These are phyloP conservation scores for Salix caprea DNA, from an alignment of 345 rosid genomes.

Conservation along the genomic window DNA sequence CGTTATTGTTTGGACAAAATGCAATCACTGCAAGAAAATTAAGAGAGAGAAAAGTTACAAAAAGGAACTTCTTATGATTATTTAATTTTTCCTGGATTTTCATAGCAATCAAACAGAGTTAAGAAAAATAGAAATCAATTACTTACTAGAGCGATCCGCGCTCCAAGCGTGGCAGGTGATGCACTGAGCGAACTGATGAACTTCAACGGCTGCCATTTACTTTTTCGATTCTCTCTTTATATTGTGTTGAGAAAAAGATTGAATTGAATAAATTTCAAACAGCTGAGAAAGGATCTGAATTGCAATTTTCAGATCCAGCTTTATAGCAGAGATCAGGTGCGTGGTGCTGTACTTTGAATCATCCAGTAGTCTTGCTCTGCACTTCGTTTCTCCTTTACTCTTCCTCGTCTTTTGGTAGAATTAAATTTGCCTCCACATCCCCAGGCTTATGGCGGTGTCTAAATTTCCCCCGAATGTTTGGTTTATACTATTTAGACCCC, in stretches of 20 bases:
- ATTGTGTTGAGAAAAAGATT: not conserved
- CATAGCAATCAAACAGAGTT: not conserved
- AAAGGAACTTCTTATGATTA: not conserved
- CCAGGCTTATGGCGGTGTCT: no score
- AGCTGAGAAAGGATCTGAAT: not conserved
- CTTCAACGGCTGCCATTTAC: slow-evolving; percentile 63
- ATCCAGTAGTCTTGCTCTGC: no score
- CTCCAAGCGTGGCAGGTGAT: slow-evolving; percentile 98
- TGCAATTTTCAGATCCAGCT: not conserved
- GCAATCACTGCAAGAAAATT: slow-evolving; percentile 66
- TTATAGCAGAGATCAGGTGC: no score
- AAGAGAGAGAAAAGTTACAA: not conserved
- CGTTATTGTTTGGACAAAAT: slow-evolving; percentile 79
- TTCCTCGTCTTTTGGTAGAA: no score
- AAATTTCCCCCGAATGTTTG: no score
- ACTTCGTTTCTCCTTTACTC: no score
- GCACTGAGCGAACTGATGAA: slow-evolving; percentile 81
- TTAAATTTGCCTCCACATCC: no score
- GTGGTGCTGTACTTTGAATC: no score
- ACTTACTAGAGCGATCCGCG: slow-evolving; percentile 76
- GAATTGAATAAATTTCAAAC: not conserved
- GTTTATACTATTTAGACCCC: no score
- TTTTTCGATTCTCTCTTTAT: not conserved
- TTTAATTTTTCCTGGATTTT: not conserved
- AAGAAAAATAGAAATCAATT: not conserved